Conservation (phyloP, 345 rosid genomes). For the Eucalyptus guilfoylei region DNA sequence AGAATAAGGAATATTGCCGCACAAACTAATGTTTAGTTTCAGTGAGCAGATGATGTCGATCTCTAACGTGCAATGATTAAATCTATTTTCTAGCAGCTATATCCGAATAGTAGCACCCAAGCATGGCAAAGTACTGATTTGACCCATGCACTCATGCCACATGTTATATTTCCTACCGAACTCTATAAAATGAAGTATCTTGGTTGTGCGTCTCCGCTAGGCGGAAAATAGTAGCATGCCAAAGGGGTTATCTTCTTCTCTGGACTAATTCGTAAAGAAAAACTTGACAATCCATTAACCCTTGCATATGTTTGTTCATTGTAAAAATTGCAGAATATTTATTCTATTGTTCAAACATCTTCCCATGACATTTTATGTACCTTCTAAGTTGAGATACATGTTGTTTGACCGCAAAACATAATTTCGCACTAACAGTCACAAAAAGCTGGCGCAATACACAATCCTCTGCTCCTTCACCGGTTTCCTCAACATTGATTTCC, state of each 20-base stretch:
- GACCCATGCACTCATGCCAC: background rate
- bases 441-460: constrained; percentile 27
- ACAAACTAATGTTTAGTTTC: background rate
- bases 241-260: background rate
- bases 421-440: constrained; percentile 39
- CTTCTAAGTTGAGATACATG: constrained; percentile 32
- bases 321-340: background rate
- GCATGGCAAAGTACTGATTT: background rate
- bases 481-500: background rate
- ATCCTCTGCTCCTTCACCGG: background rate
- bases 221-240: background rate
- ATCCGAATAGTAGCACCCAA: background rate
- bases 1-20: background rate
- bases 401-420: constrained; percentile 32
- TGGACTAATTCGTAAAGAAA: background rate
- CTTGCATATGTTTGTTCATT: background rate
- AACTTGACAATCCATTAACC: background rate
- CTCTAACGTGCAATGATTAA: background rate
- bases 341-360: background rate
- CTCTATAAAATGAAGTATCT: background rate
- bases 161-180: background rate
- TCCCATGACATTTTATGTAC: background rate
- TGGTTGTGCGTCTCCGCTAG: background rate
- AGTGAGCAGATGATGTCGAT: background rate
- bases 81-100: background rate